Evolutionary conservation across 257 asterid species (phyloP), one percentile per base, ranked within the genome.

Genomic region (Lithospermum erythrorhizon): DNA sequence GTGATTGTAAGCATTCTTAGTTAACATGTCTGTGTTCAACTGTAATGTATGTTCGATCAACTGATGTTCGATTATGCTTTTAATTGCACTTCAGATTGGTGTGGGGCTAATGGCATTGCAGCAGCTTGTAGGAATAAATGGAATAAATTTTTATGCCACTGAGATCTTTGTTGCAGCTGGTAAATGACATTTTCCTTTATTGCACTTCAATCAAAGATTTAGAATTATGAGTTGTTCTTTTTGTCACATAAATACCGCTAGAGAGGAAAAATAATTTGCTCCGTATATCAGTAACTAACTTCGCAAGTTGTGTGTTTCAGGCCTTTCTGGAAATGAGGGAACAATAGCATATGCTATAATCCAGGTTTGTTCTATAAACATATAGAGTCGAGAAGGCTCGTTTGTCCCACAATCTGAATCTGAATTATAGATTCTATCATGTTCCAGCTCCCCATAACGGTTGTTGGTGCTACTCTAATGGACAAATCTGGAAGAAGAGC

Each of bases 61-160:
- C 30, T 3, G 5, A 16, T 19, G 45, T 55, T 2, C 27, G 55
- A 47, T n/a, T 53, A 19, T 24, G 17, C 58, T 16, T 57, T 55
- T 21, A 30, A 47, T 24, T 62, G 6, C 11, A 27, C 19, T 54
- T 35, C 66, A 83, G 95, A 75, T 86, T 71, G 96, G 94, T 61
- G 85, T 86, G 22, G 95, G 95, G 56, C 59, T 89, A 68, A 89
- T 89, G 96, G 76, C 80, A 19, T 82, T 82, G 75, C 96, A 89
- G 72, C 95, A 86, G 63, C 71, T 82, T 57, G 79, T 82, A 32
- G 95, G 96, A 55, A 86, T 86, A 72, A 89, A 89, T 53, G 95
- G 96, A 24, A 68, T 89, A 27, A 69, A 87, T 29, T 89, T 89
- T 82, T 89, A 86, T 51, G 81, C 93, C 11, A 78, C 79, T 59